Conservation (phyloP, 148 eudicot genomes). For the Camellia granthamiana region DNA sequence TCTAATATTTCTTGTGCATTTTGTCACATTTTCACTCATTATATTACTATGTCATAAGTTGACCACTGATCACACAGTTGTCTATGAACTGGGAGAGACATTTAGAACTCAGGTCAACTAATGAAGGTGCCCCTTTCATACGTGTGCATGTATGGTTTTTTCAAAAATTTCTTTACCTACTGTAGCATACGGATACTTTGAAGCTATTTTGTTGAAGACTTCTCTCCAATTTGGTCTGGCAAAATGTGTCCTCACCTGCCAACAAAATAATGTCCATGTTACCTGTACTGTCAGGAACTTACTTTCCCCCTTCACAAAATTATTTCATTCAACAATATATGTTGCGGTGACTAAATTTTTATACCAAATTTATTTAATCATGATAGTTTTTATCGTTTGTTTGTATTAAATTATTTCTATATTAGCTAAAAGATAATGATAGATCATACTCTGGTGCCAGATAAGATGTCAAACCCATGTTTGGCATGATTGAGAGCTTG, state of each 20-base stretch:
- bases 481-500: conserved; percentile 93
- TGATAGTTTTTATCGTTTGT: neutral
- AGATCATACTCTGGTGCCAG: conserved; percentile 81
- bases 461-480: conserved; percentile 89
- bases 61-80: neutral
- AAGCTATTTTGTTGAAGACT: conserved; percentile 75
- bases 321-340: neutral
- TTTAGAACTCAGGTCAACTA: neutral
- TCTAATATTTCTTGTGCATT: neutral
- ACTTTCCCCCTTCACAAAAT: neutral
- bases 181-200: conserved; percentile 67
- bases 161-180: conserved; percentile 54
- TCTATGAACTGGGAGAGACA: neutral
- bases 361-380: no score
- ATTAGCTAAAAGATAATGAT: conserved; percentile 2
- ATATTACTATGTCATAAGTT: neutral
- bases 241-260: conserved; percentile 98
- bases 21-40: neutral
- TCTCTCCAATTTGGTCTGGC: conserved; percentile 95
- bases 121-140: conserved; percentile 4
- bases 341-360: no score
- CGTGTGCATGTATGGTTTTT: neutral
- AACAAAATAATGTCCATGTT: conserved; percentile 12
- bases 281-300: neutral
- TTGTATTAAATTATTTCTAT: neutral